Evolutionary conservation across 208 protist species (phyloP).

Genomic region (Trypanosomatidae sp.): DNA sequence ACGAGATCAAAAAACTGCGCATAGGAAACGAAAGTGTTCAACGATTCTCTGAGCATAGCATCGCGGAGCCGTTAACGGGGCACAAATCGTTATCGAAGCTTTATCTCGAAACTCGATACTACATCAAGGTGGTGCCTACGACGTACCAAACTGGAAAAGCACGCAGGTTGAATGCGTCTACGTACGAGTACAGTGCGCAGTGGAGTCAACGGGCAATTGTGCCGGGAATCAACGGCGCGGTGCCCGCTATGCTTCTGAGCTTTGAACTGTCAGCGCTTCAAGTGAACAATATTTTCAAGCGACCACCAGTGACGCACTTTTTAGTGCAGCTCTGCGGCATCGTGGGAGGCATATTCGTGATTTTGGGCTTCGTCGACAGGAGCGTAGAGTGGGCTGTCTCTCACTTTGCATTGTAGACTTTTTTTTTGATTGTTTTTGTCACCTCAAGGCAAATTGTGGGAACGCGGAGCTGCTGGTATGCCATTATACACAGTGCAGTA

Average conservation of each 20-base stretch:
- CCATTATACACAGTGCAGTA: too few relatives aligned
- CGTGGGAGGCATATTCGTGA: slow-evolving; percentile 85
- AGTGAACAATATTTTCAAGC: slow-evolving; percentile 72
- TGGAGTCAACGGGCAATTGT: slow-evolving; percentile 33
- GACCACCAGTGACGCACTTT: slow-evolving; percentile 69
- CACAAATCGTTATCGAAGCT: slow-evolving; percentile 18
- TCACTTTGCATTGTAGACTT: too few relatives aligned
- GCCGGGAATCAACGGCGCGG: slow-evolving; percentile 21
- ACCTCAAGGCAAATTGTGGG: too few relatives aligned
- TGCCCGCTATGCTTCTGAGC: slow-evolving; percentile 48
- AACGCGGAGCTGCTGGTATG: too few relatives aligned
- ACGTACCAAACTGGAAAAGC: slow-evolving; percentile 45
- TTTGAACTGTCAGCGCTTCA: slow-evolving; percentile 75
- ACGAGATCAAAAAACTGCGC: slow-evolving; percentile 69
- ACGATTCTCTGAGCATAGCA: slow-evolving; percentile 57
- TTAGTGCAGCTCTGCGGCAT: slow-evolving; percentile 84
- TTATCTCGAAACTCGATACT: slow-evolving; percentile 53
- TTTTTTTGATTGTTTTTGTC: too few relatives aligned
- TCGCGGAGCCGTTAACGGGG: slow-evolving; percentile 42
- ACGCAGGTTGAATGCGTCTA: slow-evolving; percentile 14
- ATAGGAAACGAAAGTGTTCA: slow-evolving; percentile 63
- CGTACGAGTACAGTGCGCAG: slow-evolving; percentile 77
- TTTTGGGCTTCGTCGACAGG: slow-evolving; percentile 72
- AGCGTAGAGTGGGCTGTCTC: slow-evolving; percentile 27
- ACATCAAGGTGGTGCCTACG: slow-evolving; percentile 69